These are phyloP conservation scores for Quercus gilva DNA, from an alignment of 306 rosid genomes.

Conservation along the genomic window DNA sequence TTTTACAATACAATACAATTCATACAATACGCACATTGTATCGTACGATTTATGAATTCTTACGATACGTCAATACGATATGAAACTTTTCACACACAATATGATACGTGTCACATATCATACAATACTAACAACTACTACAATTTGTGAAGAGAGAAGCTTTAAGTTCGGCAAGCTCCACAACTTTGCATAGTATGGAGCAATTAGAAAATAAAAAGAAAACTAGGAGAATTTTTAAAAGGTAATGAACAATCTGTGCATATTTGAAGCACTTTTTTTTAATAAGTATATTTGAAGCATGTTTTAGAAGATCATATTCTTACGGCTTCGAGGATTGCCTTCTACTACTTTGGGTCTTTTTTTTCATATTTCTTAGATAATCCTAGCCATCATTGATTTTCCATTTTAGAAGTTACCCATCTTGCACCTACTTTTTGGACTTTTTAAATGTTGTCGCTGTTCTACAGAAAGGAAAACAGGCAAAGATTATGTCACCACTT, in stretches of 20 bases:
- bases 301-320: neutral
- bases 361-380: neutral
- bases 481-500: constrained; percentile 40
- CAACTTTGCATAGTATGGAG: neutral
- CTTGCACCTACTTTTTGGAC: neutral
- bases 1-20: no score
- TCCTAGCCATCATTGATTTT: neutral
- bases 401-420: neutral
- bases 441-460: neutral
- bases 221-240: neutral
- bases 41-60: no score
- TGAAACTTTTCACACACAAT: no score
- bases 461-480: constrained; percentile 1
- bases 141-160: neutral
- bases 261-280: neutral
- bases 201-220: neutral
- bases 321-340: neutral
- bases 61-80: rapidly evolving
- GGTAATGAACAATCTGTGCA: neutral
- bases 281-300: neutral
- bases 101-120: no score
- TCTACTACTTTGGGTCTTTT: neutral
- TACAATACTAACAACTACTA: no score
- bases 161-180: neutral
- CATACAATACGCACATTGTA: rapidly evolving